These are phyloP conservation scores for Kuraishia cidri DNA, from an alignment of 805 yeast species.

Conservation along the genomic window DNA sequence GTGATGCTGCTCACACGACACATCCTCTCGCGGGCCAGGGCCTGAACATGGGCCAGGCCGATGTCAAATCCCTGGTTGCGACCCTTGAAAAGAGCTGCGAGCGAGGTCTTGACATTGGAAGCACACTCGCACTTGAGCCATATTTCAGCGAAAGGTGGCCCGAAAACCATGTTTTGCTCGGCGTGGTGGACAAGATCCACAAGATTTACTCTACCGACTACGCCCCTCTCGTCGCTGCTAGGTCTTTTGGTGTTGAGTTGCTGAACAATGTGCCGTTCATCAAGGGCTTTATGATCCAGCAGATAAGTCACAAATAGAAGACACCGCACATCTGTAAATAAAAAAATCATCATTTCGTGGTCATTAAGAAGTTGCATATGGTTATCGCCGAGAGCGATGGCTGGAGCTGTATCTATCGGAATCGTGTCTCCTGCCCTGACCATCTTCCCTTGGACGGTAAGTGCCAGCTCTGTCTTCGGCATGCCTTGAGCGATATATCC, in stretches of 20 bases:
- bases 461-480: not conserved
- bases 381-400: no score
- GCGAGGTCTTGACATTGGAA: conserved; percentile 87
- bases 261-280: conserved; percentile 56
- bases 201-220: conserved; percentile 73
- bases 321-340: no score
- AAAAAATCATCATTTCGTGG: no score
- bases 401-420: no score
- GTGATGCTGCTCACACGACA: conserved; percentile 97
- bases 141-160: conserved; percentile 82
- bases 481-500: no score
- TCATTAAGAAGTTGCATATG: no score
- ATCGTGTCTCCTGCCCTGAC: no score
- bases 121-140: conserved; percentile 71
- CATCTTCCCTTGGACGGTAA: no score
- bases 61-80: conserved; percentile 61
- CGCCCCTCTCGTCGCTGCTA: conserved; percentile 62
- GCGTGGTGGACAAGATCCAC: conserved; percentile 87
- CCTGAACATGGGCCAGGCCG: conserved; percentile 94
- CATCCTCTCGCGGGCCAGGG: conserved; percentile 99
- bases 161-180: conserved; percentile 69
- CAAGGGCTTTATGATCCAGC: conserved; percentile 61
- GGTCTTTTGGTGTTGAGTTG: conserved; percentile 69
- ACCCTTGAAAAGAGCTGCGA: conserved; percentile 63
- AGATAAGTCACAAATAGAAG: conserved; percentile 22